A percentile compares a stretch with the other conserved stretches of the same genome.
Evolutionary conservation across 1,139 yeast genomes (phyloP).

Genomic region (Pichia sp.): DNA sequence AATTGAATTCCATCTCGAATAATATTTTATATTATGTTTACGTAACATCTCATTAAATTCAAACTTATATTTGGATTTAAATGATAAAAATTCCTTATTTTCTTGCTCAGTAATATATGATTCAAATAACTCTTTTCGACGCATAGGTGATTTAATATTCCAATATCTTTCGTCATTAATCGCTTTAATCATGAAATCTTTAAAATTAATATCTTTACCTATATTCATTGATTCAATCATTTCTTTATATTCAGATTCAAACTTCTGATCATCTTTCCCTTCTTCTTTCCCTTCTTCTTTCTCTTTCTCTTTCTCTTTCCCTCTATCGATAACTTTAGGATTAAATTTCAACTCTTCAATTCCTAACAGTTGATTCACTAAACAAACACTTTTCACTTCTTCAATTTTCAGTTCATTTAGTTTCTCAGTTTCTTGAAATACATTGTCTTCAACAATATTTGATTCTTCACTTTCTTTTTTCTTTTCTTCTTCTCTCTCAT

Average conservation of each 20-base stretch:
- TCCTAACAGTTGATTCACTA: constrained; percentile 9
- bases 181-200: constrained; percentile 54
- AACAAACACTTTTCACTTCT: too few relatives aligned
- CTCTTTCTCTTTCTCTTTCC: too few relatives aligned
- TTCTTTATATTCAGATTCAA: constrained; percentile 39
- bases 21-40: constrained; percentile 41
- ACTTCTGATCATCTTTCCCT: background rate
- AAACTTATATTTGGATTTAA: constrained; percentile 49
- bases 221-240: constrained; percentile 51
- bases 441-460: background rate
- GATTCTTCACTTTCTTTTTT: background rate
- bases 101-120: constrained; percentile 51
- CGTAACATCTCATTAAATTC: constrained; percentile 48
- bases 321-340: too few relatives aligned
- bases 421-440: background rate
- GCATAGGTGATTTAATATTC: constrained; percentile 55
- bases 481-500: background rate
- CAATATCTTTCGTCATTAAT: constrained; percentile 63
- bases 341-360: background rate
- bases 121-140: constrained; percentile 59
- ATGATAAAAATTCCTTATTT: constrained; percentile 47
- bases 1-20: constrained; percentile 63
- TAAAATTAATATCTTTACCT: constrained; percentile 74
- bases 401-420: background rate
- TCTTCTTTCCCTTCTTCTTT: too few relatives aligned